Evolutionary conservation across 148 eudicot species (phyloP).

Genomic region (Beta vulgaris): DNA sequence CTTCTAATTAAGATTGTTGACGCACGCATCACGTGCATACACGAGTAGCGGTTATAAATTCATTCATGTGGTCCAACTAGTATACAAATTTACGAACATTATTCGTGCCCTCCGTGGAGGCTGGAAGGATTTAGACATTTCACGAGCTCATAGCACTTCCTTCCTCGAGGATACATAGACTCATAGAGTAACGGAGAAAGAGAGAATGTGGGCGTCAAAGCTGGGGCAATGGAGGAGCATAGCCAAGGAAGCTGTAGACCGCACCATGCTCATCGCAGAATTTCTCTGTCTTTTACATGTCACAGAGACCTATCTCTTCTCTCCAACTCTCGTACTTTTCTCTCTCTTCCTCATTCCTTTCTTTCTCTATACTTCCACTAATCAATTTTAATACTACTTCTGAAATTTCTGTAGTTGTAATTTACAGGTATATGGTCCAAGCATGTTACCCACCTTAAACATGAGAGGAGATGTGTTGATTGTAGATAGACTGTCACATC

Average conservation of each 20-base stretch:
- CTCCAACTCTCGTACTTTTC: slow-evolving; percentile 44
- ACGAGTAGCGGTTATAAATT: no score
- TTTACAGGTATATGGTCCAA: slow-evolving; percentile 66
- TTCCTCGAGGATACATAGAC: no score
- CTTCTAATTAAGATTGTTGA: no score
- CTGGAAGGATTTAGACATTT: no score
- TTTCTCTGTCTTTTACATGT: slow-evolving; percentile 64
- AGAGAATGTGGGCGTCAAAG: slow-evolving; percentile 29
- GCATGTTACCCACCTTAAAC: slow-evolving; percentile 87
- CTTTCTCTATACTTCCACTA: background rate
- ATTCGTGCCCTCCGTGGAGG: no score
- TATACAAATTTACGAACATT: no score
- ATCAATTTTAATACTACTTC: background rate
- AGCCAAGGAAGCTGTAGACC: slow-evolving; percentile 48
- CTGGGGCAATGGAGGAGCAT: slow-evolving; percentile 34
- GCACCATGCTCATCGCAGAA: slow-evolving; percentile 38
- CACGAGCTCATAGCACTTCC: no score
- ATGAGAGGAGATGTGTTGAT: slow-evolving; percentile 56
- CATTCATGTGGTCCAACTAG: no score
- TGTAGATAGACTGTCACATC: slow-evolving; percentile 53
- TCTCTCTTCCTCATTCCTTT: background rate
- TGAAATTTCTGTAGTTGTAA: background rate
- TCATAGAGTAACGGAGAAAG: no score
- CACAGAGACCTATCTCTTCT: slow-evolving; percentile 56
- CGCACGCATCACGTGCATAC: no score